Base-by-base conservation (phyloP, 495 filamentous ascomycete genomes). In the Hypoxylon subgilvum region DNA sequence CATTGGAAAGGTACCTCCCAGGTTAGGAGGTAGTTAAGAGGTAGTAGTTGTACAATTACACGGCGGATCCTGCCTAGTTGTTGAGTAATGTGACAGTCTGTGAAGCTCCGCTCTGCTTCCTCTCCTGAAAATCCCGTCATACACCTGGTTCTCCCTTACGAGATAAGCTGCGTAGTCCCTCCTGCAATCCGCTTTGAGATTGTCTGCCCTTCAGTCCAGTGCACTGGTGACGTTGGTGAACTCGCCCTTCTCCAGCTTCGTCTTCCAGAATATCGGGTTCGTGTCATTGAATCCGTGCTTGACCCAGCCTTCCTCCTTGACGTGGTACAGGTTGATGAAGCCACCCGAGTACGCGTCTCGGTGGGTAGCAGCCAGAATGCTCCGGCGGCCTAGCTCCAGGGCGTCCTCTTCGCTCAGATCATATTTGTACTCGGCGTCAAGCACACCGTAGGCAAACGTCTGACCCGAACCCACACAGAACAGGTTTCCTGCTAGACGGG, bases 381-480 rank as follows among this genome's bases (percentile, higher is more conserved):
- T 91, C 62, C 95, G 79, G 57, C 90, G 84, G 36, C 94, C 94
- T 44, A 98, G 83, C 69, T 90, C 91, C 54, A 98, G 80, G 34
- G 94, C 94, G 54, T 95, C 90, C 75, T 95, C 84, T 52, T 86
- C 87, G 19, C 76, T 83, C 71, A 98, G 69, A 42, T 97, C 91
- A 74, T 96, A 97, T 21, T 77, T 76, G 76, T 98, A 98, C 80
- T 96, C 88, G 23, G 93, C 89, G 70, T 98, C 94, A 56, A 98
- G 79, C 65, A 98, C 94, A 75, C 94, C 94, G 74, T 98, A 98
- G 43, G 94, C 94, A 71, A 97, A 97, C 2, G 95, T 98, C 81
- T 98, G 94, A 68, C 94, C 94, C 40, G 89, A 94, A 32, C 94
- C 94, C 53, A 98, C 94, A 77, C 95, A 98, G 83, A 97, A 98